A percentile compares a stretch with the other conserved stretches of the same genome.
phyloP scores from a whole-genome alignment of 257 asterid genomes.

The Rubia yunnanensis region DNA sequence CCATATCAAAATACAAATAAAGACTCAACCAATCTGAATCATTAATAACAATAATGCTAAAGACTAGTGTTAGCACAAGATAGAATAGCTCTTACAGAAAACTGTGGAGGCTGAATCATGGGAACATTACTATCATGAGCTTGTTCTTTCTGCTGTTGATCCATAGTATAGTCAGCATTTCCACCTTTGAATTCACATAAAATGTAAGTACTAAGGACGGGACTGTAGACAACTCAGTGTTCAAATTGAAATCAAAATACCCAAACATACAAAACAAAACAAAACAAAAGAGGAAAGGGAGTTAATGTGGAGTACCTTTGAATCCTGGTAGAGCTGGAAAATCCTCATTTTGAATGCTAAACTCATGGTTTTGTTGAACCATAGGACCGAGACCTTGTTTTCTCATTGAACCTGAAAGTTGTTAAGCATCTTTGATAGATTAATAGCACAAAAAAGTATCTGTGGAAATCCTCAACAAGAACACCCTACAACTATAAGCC shows the following conservation, averaged over 20 bases:
- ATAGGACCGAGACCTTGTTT: slow-evolving; percentile 84
- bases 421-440: slow-evolving; percentile 13
- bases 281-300: background rate
- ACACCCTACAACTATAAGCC: background rate
- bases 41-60: background rate
- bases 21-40: background rate
- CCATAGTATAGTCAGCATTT: slow-evolving; percentile 69
- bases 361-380: slow-evolving; percentile 96
- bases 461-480: slow-evolving; percentile 9
- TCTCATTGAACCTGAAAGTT: slow-evolving; percentile 75
- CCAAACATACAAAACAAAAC: background rate
- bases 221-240: background rate
- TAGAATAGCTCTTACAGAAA: slow-evolving; percentile 49
- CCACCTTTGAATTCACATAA: slow-evolving; percentile 45
- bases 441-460: slow-evolving; percentile 18
- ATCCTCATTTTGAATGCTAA: slow-evolving; percentile 97
- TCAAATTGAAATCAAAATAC: background rate
- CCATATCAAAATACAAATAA: slow-evolving; percentile 5
- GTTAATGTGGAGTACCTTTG: slow-evolving; percentile 47
- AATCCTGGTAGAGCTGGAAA: slow-evolving; percentile 97
- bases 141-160: slow-evolving; percentile 88
- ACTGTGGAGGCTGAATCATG: slow-evolving; percentile 91
- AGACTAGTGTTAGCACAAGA: slow-evolving; percentile 7
- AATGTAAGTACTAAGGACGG: background rate
- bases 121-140: slow-evolving; percentile 68